phyloP scores from a whole-genome alignment of 1,284 basidiomycete species.

The Somion occarium region DNA sequence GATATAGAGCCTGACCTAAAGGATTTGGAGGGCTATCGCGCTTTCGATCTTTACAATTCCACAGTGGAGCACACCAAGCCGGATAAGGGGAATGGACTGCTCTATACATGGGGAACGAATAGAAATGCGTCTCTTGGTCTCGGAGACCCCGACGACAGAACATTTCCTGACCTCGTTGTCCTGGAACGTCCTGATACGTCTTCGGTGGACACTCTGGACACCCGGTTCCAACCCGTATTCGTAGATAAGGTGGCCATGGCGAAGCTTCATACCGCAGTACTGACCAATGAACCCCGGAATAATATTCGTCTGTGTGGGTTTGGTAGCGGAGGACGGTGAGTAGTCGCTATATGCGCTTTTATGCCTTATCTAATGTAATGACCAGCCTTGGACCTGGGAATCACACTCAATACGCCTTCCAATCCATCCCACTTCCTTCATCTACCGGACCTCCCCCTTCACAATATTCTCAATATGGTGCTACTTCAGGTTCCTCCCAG shows the following conservation, averaged over 20 bases:
- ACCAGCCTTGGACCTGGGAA: conserved; percentile 68
- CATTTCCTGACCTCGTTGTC: conserved; percentile 76
- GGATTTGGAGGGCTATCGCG: conserved; percentile 88
- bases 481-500: not conserved
- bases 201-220: conserved; percentile 28
- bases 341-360: conserved; percentile 2
- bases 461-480: not conserved
- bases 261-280: conserved; percentile 74
- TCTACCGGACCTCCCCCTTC: not conserved
- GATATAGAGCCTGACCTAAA: conserved; percentile 78
- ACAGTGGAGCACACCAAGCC: conserved; percentile 78
- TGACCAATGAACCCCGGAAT: conserved; percentile 70
- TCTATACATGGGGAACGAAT: conserved; percentile 93
- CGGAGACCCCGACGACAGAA: conserved; percentile 77
- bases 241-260: conserved; percentile 75
- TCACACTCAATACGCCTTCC: conserved; percentile 68
- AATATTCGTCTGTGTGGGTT: conserved; percentile 86
- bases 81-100: conserved; percentile 44
- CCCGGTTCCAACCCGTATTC: conserved; percentile 54
- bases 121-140: conserved; percentile 84
- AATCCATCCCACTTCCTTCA: not conserved
- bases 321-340: conserved; percentile 74
- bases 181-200: conserved; percentile 33
- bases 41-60: conserved; percentile 93
- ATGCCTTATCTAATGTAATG: not conserved